Evolutionary conservation across 257 asterid species (phyloP), one percentile per base, ranked within the genome.

Genomic region (Parsonsia alboflavescens): DNA sequence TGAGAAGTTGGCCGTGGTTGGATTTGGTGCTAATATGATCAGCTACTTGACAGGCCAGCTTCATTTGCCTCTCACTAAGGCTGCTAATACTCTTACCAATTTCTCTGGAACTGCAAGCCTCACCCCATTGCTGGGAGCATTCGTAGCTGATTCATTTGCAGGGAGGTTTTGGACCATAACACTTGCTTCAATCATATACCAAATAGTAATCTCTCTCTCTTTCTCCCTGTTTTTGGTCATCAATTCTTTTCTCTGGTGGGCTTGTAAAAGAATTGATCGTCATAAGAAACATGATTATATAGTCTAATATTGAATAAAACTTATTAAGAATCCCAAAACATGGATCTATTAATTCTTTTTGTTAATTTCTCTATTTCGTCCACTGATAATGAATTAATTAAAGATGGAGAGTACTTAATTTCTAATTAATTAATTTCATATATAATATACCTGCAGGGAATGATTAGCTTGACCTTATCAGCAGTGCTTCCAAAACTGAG

Each of bases 141-240:
- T 92, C 61, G 3, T 86, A 0, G 96, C 98, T 61, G 98, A 92
- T 50, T 73, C 98, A 12, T 89, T 89, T 73, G 96, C 93, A 0
- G 98, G 98, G 69, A 87, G 94, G 49, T 92, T 92, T 80, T 89
- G 96, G 97, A 90, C 96, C 74, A 89, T 92, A 9, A 85, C 96
- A 0, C 22, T 90, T 53, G 96, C 97, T 74, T 92, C 98, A 9
- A 63, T 88, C 71, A 81, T 90, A 54, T 90, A 92, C 85, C 98
- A 90, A 88, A 70, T 89, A 15, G 97, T 92, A 73, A 72, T 72
- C 76, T 74, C 69, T 42, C 71, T 52, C n/a, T 17, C 2, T 19
- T 13, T 46, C 50, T 46, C 50, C 10, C 52, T 48, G 4, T 69
- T 48, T 5, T 50, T 69, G 24, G 46, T 52, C 22, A 42, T 68